phyloP scores from a whole-genome alignment of 306 rosid genomes.

The Senna tora region DNA sequence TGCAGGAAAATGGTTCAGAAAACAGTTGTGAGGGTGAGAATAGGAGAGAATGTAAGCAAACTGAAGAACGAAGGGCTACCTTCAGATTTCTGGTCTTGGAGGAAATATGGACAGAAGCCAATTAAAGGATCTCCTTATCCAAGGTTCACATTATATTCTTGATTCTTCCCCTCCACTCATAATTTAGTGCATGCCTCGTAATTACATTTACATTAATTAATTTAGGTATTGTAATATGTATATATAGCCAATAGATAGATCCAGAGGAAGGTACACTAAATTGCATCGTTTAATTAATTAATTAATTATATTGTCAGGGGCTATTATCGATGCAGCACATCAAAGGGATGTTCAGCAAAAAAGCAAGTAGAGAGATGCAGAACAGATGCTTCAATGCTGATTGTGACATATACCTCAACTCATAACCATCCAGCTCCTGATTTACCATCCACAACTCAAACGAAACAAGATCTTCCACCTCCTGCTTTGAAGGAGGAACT shows the following conservation, averaged over 20 bases:
- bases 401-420: conserved; percentile 74
- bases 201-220: not conserved
- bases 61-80: conserved; percentile 88
- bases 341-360: conserved; percentile 93
- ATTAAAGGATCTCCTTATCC: conserved; percentile 97
- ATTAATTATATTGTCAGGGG: no score
- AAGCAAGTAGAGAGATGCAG: conserved; percentile 94
- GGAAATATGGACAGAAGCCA: conserved; percentile 96
- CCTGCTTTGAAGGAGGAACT: conserved; percentile 18
- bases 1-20: conserved; percentile 70
- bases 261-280: not conserved
- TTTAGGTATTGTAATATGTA: not conserved
- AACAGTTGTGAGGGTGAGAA: conserved; percentile 70
- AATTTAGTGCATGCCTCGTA: not conserved
- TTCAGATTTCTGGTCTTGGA: conserved; percentile 96
- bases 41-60: conserved; percentile 75
- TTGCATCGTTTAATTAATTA: not conserved
- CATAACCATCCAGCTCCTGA: conserved; percentile 83
- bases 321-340: conserved; percentile 84
- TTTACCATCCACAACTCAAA: conserved; percentile 38
- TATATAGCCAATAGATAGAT: no score
- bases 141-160: conserved; percentile 55
- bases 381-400: conserved; percentile 80
- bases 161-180: not conserved
- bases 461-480: conserved; percentile 33